A percentile compares a stretch with the other conserved stretches of the same genome.
Conservation (phyloP, 352 stramenopile species). For the Phytophthora citricola region DNA sequence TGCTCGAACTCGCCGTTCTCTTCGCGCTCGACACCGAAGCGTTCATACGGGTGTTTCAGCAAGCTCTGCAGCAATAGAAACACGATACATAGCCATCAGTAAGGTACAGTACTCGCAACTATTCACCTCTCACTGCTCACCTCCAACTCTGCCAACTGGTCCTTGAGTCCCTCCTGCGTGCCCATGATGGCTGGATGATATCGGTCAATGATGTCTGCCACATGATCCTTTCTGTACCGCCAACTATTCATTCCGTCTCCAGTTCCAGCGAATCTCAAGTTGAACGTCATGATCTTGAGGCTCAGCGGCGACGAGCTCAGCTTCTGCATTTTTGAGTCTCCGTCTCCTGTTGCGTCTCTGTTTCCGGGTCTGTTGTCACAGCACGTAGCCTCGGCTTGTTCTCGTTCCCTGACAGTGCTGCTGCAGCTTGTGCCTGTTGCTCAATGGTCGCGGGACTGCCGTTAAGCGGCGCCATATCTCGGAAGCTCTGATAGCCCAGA, state of each 20-base stretch:
- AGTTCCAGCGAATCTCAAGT: constrained; percentile 72
- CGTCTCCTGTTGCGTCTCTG: background rate
- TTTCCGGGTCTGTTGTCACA: constrained; percentile 15
- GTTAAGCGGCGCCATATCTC: constrained; percentile 18
- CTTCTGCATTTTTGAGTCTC: constrained; percentile 14
- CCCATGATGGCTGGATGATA: constrained; percentile 79
- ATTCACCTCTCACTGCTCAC: constrained; percentile 18
- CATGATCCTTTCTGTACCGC: constrained; percentile 73
- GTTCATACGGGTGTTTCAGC: constrained; percentile 69
- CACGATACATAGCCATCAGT: constrained; percentile 3
- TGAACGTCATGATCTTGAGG: constrained; percentile 88
- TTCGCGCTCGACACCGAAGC: constrained; percentile 75
- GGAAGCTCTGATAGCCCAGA: constrained; percentile 53
- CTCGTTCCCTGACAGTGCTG: constrained; percentile 38
- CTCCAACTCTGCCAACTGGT: constrained; percentile 68
- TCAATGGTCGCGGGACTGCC: constrained; percentile 32
- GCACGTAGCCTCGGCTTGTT: constrained; percentile 51
- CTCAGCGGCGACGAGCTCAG: constrained; percentile 53
- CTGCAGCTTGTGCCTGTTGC: constrained; percentile 38
- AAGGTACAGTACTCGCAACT: background rate
- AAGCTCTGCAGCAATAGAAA: constrained; percentile 30
- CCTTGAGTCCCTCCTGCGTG: constrained; percentile 77
- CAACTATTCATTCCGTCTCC: constrained; percentile 75
- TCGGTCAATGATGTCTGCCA: constrained; percentile 77
- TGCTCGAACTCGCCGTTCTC: constrained; percentile 81